Evolutionary conservation across 2,329 filamentous ascomycete genomes (phyloP).

Genomic region (Annulohypoxylon truncatum): DNA sequence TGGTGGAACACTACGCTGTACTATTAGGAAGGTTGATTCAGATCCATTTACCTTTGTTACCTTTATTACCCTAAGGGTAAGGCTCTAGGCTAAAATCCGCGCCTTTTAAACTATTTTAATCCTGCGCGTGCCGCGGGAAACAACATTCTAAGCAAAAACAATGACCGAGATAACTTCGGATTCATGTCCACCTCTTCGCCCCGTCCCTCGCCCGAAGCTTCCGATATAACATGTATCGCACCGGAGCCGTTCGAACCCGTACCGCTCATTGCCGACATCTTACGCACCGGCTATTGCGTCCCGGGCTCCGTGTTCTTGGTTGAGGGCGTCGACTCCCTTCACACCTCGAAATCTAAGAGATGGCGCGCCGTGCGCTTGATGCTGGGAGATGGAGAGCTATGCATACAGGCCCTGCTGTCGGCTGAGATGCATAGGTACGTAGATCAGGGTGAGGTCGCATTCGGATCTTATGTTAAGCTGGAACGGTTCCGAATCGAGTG

Average conservation of each 20-base stretch:
- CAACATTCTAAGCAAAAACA: conserved; percentile 21
- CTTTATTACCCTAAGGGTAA: neutral
- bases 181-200: conserved; percentile 45
- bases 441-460: conserved; percentile 57
- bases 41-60: conserved; percentile 1
- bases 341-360: conserved; percentile 52
- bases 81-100: neutral
- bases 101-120: conserved; percentile 5
- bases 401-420: conserved; percentile 64
- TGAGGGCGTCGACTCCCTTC: conserved; percentile 56
- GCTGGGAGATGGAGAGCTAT: conserved; percentile 65
- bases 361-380: conserved; percentile 61
- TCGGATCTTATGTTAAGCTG: conserved; percentile 63
- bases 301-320: conserved; percentile 63
- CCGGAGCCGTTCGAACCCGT: conserved; percentile 48
- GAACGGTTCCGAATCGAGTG: conserved; percentile 55
- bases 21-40: conserved; percentile 21
- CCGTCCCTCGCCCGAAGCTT: conserved; percentile 22
- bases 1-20: conserved; percentile 25
- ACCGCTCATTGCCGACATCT: conserved; percentile 61
- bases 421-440: conserved; percentile 62
- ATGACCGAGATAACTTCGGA: conserved; percentile 37
- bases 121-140: conserved; percentile 21
- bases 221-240: conserved; percentile 48
- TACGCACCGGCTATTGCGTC: conserved; percentile 61